Evolutionary conservation across 2,329 filamentous ascomycete genomes (phyloP).

Genomic region (Monilinia fructigena): DNA sequence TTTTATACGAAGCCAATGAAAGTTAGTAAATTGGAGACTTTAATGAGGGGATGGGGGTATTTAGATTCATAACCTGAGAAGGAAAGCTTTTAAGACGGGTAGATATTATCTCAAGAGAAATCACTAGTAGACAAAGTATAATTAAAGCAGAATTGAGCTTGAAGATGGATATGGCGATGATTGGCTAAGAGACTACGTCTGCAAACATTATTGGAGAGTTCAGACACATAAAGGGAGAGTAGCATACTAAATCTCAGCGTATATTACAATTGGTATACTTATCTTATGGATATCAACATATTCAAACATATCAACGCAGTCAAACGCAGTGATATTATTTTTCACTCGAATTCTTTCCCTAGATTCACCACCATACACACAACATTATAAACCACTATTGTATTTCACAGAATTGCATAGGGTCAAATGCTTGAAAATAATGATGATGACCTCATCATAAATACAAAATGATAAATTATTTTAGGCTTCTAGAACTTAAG

Average conservation of each 20-base stretch:
- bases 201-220: neutral
- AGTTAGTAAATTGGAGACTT: constrained; percentile 6
- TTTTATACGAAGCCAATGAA: constrained; percentile 53
- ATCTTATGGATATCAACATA: neutral
- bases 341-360: no score
- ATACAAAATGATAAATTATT: no score
- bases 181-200: neutral
- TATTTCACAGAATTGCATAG: no score
- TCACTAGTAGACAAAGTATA: neutral
- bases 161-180: neutral
- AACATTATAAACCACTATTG: no score
- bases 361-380: no score
- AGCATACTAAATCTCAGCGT: neutral
- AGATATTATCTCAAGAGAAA: no score
- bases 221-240: neutral
- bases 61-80: neutral
- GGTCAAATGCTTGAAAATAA: no score
- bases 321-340: no score
- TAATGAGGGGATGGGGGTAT: constrained; percentile 20
- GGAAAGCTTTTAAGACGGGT: neutral
- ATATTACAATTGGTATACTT: no score
- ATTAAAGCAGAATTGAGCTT: neutral
- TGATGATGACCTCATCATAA: no score
- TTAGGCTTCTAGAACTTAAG: no score
- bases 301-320: no score